A percentile compares a stretch with the other conserved stretches of the same genome.
These are phyloP conservation scores for Bipolaris bicolor DNA, from an alignment of 2,329 filamentous ascomycete species.

Conservation along the genomic window DNA sequence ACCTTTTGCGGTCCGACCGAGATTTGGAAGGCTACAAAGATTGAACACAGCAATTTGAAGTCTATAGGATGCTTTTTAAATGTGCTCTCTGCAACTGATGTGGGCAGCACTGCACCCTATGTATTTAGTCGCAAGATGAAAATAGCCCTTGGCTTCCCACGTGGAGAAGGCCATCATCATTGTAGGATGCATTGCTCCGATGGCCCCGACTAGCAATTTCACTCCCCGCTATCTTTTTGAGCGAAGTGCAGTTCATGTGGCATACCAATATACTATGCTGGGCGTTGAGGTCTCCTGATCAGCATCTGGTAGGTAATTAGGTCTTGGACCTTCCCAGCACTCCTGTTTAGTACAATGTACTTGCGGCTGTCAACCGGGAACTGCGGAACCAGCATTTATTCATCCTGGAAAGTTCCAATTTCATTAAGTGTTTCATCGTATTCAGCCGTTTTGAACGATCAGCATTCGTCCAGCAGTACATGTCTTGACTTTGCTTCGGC, in stretches of 20 bases:
- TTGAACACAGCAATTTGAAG: slow-evolving; percentile 1
- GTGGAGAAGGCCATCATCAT: not conserved
- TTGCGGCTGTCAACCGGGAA: not conserved
- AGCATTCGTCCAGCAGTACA: slow-evolving; percentile 7
- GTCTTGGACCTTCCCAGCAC: not conserved
- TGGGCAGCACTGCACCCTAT: not conserved
- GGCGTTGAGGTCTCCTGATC: not conserved
- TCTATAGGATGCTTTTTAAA: slow-evolving; percentile 1
- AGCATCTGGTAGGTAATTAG: not conserved
- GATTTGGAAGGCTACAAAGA: not conserved
- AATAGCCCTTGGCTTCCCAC: not conserved
- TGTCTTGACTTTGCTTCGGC: slow-evolving; percentile 18
- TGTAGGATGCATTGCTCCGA: not conserved
- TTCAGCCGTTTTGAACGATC: not conserved
- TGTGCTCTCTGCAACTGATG: not conserved
- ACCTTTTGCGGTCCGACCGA: slow-evolving; percentile 7
- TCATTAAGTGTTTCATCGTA: not conserved
- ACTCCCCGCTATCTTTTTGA: not conserved
- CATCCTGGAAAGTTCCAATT: too few species aligned
- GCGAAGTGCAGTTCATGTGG: not conserved
- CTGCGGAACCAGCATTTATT: too few species aligned
- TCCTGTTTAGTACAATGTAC: not conserved
- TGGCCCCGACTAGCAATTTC: too few species aligned
- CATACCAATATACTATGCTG: not conserved
- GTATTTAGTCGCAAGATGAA: not conserved